Conservation (phyloP, 768 basidiomycete genomes). For the Mycena haematopus region DNA sequence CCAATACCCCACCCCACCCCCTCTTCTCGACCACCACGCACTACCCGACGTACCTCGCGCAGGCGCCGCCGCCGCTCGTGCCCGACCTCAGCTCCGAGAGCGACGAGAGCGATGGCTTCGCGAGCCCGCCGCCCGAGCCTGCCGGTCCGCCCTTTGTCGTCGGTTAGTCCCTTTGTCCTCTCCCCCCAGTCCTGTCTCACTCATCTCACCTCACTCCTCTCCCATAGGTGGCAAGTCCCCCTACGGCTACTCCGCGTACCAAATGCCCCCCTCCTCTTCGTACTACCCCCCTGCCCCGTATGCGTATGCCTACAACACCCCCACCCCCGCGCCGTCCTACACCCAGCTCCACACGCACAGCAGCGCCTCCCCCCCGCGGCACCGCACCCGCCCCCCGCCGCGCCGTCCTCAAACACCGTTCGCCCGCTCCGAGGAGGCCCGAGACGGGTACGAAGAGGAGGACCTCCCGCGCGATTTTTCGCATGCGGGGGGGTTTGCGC, state of each 20-base stretch:
- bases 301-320: too few species aligned
- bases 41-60: constrained; percentile 12
- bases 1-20: constrained; percentile 21
- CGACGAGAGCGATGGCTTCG: constrained; percentile 67
- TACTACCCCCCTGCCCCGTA: background rate
- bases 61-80: constrained; percentile 55
- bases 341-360: too few species aligned
- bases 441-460: constrained; percentile 30
- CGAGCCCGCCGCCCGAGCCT: constrained; percentile 42
- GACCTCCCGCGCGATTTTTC: constrained; percentile 8
- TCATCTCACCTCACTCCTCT: background rate
- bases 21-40: background rate
- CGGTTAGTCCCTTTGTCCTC: background rate
- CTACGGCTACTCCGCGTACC: constrained; percentile 4
- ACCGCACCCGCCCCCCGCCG: background rate
- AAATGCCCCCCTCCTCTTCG: constrained; percentile 1
- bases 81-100: constrained; percentile 69
- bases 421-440: background rate
- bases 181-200: background rate
- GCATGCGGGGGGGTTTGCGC: constrained; percentile 11
- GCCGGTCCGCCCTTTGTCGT: background rate
- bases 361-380: constrained; percentile 2
- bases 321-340: too few species aligned
- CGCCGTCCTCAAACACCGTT: constrained; percentile 7
- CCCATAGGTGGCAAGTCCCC: constrained; percentile 1